Evolutionary conservation across 1,284 basidiomycete species (phyloP).

Genomic region (Ganoderma boninense): DNA sequence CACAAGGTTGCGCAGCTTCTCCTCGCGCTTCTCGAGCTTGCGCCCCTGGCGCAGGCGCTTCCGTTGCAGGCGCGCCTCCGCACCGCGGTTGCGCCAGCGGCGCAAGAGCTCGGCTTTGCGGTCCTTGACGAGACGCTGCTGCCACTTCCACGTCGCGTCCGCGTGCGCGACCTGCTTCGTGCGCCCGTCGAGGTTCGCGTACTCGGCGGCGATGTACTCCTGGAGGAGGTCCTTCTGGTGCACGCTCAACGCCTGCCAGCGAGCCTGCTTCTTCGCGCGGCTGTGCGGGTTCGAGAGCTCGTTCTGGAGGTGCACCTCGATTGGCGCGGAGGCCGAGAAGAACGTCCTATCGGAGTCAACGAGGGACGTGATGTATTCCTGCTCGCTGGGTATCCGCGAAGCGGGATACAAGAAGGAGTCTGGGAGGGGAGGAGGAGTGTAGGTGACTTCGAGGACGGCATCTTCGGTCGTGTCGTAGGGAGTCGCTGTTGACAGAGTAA

Average conservation of each 20-base stretch:
- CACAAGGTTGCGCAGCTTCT: conserved; percentile 67
- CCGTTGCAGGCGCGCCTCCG: conserved; percentile 41
- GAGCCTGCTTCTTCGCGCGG: conserved; percentile 78
- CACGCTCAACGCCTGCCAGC: conserved; percentile 68
- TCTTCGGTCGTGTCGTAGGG: conserved; percentile 67
- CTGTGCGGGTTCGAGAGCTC: conserved; percentile 84
- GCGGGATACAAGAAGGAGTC: conserved; percentile 45
- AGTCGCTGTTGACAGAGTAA: conserved; percentile 47
- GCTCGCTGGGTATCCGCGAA: conserved; percentile 57
- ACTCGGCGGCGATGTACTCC: conserved; percentile 62
- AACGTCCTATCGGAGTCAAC: conserved; percentile 53
- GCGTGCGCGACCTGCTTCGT: conserved; percentile 65
- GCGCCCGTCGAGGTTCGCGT: conserved; percentile 63
- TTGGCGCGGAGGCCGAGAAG: conserved; percentile 61
- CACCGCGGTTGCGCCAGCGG: conserved; percentile 49
- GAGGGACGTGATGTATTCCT: conserved; percentile 65
- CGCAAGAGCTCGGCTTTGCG: conserved; percentile 65
- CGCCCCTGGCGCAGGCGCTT: conserved; percentile 61
- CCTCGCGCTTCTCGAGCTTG: conserved; percentile 66
- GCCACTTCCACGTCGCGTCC: conserved; percentile 79
- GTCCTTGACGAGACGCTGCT: conserved; percentile 63
- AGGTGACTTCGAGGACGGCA: conserved; percentile 70
- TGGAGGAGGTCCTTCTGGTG: conserved; percentile 59
- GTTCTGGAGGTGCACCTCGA: conserved; percentile 69
- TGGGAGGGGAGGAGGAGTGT: conserved; percentile 63